Conservation (phyloP, 768 basidiomycete genomes). For the Mycena haematopus region DNA sequence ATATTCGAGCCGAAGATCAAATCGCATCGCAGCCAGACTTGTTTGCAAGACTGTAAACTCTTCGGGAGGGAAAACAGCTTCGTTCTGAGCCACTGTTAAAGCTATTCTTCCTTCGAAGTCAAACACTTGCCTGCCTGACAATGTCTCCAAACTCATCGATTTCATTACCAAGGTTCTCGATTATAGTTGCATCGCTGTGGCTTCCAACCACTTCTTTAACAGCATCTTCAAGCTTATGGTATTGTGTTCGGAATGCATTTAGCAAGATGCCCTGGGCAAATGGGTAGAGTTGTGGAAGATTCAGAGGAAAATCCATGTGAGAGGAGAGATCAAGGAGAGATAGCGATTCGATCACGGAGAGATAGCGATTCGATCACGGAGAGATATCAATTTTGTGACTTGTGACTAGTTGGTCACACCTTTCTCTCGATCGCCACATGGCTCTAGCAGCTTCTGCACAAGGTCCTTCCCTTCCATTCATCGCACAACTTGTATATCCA, state of each 20-base stretch:
- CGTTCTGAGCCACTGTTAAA: not conserved
- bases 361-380: no score
- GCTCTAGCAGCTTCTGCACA: not conserved
- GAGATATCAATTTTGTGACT: no score
- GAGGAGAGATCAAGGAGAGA: not conserved
- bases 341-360: no score
- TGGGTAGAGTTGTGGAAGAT: not conserved
- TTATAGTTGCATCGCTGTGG: not conserved
- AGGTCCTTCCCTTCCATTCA: not conserved
- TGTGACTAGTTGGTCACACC: not conserved
- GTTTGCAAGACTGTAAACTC: not conserved
- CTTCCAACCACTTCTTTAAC: not conserved
- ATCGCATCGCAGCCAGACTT: not conserved
- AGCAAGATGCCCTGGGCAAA: not conserved
- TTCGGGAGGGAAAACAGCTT: not conserved
- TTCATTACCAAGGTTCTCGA: not conserved
- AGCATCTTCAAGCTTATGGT: not conserved
- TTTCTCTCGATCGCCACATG: not conserved
- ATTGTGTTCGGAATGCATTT: not conserved
- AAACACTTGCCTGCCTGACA: not conserved
- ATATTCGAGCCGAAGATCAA: not conserved
- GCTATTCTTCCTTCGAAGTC: not conserved
- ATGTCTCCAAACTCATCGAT: not conserved
- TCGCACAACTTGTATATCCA: not conserved
- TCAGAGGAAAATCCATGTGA: not conserved